Percentiles rank a stretch among this genome's conserved stretches.
Conservation (phyloP, 2,329 filamentous ascomycete species). For the Pyrenochaeta sp. region DNA sequence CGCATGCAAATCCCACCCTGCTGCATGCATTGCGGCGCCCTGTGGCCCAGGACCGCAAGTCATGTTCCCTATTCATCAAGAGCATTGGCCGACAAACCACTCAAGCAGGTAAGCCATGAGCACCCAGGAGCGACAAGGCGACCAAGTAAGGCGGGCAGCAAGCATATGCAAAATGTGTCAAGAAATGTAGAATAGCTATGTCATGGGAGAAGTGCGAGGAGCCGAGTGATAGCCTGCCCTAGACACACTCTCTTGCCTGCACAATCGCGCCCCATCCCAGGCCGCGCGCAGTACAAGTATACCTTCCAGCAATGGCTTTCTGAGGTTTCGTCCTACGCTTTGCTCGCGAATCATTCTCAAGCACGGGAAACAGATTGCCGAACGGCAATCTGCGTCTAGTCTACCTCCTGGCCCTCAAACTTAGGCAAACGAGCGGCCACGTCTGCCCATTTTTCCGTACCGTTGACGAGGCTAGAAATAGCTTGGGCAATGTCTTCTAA, state of each 20-base stretch:
- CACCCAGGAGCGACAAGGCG: not conserved
- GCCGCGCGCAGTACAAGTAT: not conserved
- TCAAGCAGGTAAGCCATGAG: not conserved
- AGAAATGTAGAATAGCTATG: not conserved
- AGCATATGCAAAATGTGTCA: not conserved
- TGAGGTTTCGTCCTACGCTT: not conserved
- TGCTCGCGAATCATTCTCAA: not conserved
- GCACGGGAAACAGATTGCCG: not conserved
- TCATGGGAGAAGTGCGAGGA: not conserved
- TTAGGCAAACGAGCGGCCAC: conserved; percentile 80
- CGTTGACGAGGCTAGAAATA: conserved; percentile 69
- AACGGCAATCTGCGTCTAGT: conserved; percentile 26
- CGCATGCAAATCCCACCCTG: not conserved
- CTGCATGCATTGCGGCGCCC: not conserved
- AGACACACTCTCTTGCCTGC: not conserved
- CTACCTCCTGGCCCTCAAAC: conserved; percentile 67
- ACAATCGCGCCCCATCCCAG: not conserved
- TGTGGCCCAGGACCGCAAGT: no score
- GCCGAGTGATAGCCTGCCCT: not conserved
- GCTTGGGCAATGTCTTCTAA: conserved; percentile 82
- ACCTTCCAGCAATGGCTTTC: not conserved
- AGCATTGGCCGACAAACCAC: not conserved
- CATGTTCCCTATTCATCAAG: no score
- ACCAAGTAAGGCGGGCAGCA: not conserved
- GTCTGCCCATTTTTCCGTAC: conserved; percentile 73